Evolutionary conservation across 1,284 basidiomycete species (phyloP).

Genomic region (Athelia sp.): DNA sequence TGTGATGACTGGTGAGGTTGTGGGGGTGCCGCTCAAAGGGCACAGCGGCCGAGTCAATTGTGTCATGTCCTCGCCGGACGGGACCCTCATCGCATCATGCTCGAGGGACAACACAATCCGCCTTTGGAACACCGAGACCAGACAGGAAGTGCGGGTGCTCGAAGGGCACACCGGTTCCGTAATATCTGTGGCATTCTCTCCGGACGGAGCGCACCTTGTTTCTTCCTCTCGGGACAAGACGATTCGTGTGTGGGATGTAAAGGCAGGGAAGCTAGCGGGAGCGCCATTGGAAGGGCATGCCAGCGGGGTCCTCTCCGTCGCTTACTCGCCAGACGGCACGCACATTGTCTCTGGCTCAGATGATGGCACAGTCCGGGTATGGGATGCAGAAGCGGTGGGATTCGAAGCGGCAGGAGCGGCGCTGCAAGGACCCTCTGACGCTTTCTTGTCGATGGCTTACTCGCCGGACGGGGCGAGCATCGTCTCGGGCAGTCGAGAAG

Average conservation of each 20-base stretch:
- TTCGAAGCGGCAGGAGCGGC: no score
- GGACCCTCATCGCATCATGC: background rate
- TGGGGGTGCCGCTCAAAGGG: background rate
- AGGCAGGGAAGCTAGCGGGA: slow-evolving; percentile 19
- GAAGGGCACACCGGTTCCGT: slow-evolving; percentile 7
- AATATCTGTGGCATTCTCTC: slow-evolving; percentile 10
- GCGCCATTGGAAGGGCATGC: background rate
- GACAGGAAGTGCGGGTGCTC: background rate
- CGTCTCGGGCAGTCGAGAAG: no score
- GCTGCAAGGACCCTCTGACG: no score
- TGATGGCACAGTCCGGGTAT: slow-evolving; percentile 1
- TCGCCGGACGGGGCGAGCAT: no score
- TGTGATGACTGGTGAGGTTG: background rate
- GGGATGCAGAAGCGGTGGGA: no score
- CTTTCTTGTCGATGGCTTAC: no score
- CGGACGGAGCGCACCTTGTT: slow-evolving; percentile 11
- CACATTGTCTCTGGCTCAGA: background rate
- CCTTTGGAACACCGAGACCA: background rate
- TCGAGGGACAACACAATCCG: background rate
- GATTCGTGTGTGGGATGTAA: slow-evolving; percentile 13
- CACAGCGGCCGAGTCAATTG: background rate
- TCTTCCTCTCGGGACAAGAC: slow-evolving; percentile 13
- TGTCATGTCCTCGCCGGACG: background rate
- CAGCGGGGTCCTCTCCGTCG: background rate
- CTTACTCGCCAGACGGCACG: background rate